These are phyloP conservation scores for Saccharomycopsis guyanensis DNA, from an alignment of 805 yeast genomes.

Conservation along the genomic window DNA sequence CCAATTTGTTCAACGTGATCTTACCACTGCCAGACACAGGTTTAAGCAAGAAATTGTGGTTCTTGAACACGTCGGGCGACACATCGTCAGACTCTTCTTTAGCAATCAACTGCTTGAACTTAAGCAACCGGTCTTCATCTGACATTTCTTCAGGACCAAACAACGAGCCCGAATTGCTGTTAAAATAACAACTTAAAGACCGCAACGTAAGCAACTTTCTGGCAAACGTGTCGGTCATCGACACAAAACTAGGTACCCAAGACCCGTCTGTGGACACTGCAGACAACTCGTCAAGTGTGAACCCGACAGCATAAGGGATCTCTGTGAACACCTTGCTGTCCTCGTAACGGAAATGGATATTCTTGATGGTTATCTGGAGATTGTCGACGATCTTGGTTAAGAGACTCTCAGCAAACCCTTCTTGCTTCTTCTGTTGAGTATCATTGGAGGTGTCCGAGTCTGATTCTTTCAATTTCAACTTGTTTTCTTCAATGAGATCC, in stretches of 20 bases:
- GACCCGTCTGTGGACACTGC: slow-evolving; percentile 82
- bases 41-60: slow-evolving; percentile 53
- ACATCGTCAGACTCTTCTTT: slow-evolving; percentile 18
- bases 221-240: slow-evolving; percentile 57
- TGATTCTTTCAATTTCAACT: slow-evolving; percentile 27
- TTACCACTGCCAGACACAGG: slow-evolving; percentile 91
- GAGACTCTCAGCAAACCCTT: slow-evolving; percentile 78
- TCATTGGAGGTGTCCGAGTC: slow-evolving; percentile 1
- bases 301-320: slow-evolving; percentile 72
- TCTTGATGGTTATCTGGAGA: slow-evolving; percentile 81
- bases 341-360: slow-evolving; percentile 89
- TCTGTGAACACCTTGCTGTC: slow-evolving; percentile 68
- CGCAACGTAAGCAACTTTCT: slow-evolving; percentile 71
- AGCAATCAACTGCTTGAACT: slow-evolving; percentile 40
- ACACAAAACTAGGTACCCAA: slow-evolving; percentile 82
- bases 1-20: slow-evolving; percentile 69
- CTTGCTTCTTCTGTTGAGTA: slow-evolving; percentile 40
- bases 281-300: slow-evolving; percentile 76
- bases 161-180: slow-evolving; percentile 52
- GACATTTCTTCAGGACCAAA: slow-evolving; percentile 31
- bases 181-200: slow-evolving; percentile 76
- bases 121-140: slow-evolving; percentile 37
- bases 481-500: slow-evolving; percentile 38
- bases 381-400: slow-evolving; percentile 89
- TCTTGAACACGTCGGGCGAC: slow-evolving; percentile 9